Evolutionary conservation across 2,329 filamentous ascomycete species (phyloP), one percentile per base, ranked within the genome.

Genomic region (Chaetothyriales sp.): DNA sequence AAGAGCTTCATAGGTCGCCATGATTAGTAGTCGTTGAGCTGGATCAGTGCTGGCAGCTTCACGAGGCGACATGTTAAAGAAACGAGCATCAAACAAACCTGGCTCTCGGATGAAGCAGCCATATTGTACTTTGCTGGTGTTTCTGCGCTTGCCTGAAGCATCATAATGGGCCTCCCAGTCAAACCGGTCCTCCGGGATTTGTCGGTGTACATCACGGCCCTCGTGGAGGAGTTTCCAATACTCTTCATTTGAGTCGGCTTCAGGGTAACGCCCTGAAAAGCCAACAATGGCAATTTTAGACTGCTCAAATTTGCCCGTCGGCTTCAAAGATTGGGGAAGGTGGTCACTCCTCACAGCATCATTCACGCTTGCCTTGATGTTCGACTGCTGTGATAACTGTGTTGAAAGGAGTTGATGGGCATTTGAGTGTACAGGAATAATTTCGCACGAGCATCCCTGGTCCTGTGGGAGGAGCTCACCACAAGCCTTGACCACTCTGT

Each of bases 1-100:
- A 19, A 86, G 68, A 0, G 84, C 84, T 62, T 88, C 83, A 59
- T 86, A 88, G 0, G 82, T 81, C 1, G 83, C 86, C 3, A 79
- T 75, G n/a, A 89, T 66, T 1, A 81, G 79, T 1, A 65, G 47
- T 2, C 64, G 52, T 28, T 65, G 62, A 49, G 53, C 51, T 0
- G 63, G 83, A 63, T 87, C 83, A 1, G 54, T 59, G 18, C 49
- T 44, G 18, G 19, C 12, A 8, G 55, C 52, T 50, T 58, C 53
- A 43, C 50, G 45, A 18, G 54, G 63, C 9, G 58, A 62, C 58
- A 70, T 68, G 44, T 67, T 64, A 59, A 71, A 71, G 51, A 70
- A 68, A 0, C 56, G 55, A 2, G 63, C 54, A 54, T 71, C 68
- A 49, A 71, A 71, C 1, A 61, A 26, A 0, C 63, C 67, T 0